Conservation (phyloP, 257 asterid species). For the Scutellaria baicalensis region DNA sequence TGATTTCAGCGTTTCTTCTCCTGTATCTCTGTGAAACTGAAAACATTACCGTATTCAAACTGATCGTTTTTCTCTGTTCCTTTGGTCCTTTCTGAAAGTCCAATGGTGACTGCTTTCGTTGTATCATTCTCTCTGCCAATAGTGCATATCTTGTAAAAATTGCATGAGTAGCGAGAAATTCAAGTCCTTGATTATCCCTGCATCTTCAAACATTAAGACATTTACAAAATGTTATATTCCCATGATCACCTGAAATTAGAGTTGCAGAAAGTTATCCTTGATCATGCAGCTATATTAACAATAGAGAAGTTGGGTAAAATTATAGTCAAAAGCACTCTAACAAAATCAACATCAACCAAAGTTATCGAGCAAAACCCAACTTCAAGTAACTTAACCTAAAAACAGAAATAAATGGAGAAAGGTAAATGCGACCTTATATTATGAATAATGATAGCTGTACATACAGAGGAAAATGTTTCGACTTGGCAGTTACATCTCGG, state of each 20-base stretch:
- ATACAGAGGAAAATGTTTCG: constrained; percentile 4
- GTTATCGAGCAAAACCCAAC: neutral
- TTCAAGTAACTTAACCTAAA: neutral
- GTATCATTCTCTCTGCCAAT: constrained; percentile 7
- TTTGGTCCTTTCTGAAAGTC: constrained; percentile 15
- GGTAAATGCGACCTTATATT: constrained; percentile 1
- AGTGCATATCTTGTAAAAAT: neutral
- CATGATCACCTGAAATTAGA: neutral
- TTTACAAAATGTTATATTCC: neutral
- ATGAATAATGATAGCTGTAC: constrained; percentile 3
- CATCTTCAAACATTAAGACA: neutral
- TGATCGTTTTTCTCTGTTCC: constrained; percentile 2
- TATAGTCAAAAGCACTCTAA: neutral
- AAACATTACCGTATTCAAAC: constrained; percentile 17
- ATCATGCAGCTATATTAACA: neutral
- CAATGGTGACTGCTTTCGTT: neutral
- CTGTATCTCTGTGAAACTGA: constrained; percentile 62
- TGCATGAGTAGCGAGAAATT: neutral
- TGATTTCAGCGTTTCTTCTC: constrained; percentile 58
- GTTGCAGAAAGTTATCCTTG: neutral
- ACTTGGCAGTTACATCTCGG: neutral
- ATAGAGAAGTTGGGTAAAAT: neutral
- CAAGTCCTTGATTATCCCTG: neutral
- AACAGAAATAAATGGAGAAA: neutral
- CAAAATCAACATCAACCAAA: neutral